These are phyloP conservation scores for Colletotrichum sp. DNA, from an alignment of 2,329 filamentous ascomycete genomes.

Conservation along the genomic window DNA sequence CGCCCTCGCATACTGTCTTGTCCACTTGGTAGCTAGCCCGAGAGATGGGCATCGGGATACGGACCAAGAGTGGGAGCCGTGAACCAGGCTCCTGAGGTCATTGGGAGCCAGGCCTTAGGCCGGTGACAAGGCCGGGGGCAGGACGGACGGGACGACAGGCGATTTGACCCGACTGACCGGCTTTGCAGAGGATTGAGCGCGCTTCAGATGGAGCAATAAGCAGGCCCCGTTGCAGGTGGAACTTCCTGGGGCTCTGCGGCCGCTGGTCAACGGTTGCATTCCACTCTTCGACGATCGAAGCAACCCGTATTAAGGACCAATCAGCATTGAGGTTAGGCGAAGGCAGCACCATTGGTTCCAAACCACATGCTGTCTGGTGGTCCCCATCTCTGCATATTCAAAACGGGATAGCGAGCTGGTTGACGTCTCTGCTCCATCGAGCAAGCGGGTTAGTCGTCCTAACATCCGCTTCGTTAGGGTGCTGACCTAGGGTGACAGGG, in stretches of 20 bases:
- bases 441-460: neutral
- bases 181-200: neutral
- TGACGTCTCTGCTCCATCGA: neutral
- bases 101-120: neutral
- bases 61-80: neutral
- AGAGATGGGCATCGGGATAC: neutral
- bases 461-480: neutral
- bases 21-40: neutral
- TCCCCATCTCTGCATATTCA: neutral
- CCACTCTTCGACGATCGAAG: neutral
- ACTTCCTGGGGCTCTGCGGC: constrained; percentile 10
- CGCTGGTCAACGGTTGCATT: neutral
- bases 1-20: neutral
- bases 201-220: neutral
- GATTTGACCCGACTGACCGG: constrained; percentile 2
- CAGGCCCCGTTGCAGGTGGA: neutral
- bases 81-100: neutral
- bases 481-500: neutral
- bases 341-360: neutral
- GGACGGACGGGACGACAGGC: neutral
- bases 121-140: neutral
- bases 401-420: neutral
- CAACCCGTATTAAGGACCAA: neutral
- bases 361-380: neutral
- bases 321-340: neutral